Evolutionary conservation across 331 rosid species (phyloP).

Genomic region (Erythrophleum ivorense): DNA sequence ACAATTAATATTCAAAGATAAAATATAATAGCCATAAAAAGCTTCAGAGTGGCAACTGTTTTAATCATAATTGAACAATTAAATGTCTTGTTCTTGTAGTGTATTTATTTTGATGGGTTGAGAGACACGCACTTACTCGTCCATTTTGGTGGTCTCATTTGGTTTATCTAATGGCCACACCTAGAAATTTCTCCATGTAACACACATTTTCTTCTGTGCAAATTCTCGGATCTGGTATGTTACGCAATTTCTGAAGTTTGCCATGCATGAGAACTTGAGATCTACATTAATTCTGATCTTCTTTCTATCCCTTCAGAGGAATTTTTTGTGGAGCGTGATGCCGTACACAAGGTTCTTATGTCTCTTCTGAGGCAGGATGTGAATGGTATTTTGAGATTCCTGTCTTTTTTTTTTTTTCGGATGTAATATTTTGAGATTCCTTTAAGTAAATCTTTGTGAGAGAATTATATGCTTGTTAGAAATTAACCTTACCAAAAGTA

Average conservation of each 20-base stretch:
- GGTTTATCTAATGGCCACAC: too few species aligned
- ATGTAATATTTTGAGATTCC: background rate
- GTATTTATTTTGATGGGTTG: too few species aligned
- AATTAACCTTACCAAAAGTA: background rate
- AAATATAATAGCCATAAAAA: too few species aligned
- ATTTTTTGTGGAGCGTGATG: too few species aligned
- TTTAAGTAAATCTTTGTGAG: background rate
- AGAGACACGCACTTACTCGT: too few species aligned
- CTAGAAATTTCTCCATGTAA: too few species aligned
- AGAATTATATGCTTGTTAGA: too few species aligned
- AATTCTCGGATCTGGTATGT: slow-evolving; percentile 74
- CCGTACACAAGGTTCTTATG: slow-evolving; percentile 66
- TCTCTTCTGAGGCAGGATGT: slow-evolving; percentile 93
- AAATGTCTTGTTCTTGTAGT: too few species aligned
- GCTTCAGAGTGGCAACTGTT: too few species aligned
- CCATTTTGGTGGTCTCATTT: too few species aligned
- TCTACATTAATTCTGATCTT: slow-evolving; percentile 43
- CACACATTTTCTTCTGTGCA: slow-evolving; percentile 59
- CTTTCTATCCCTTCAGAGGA: background rate
- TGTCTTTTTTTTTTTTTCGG: slow-evolving; percentile 8
- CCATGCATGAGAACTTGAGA: background rate
- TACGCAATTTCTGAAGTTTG: background rate
- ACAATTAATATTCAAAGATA: too few species aligned
- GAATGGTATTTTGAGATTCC: slow-evolving; percentile 62
- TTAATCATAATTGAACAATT: too few species aligned